Percentiles rank a stretch among this genome's conserved stretches.
These are phyloP conservation scores for Cercospora nicotianae DNA, from an alignment of 2,329 filamentous ascomycete species.

Conservation along the genomic window DNA sequence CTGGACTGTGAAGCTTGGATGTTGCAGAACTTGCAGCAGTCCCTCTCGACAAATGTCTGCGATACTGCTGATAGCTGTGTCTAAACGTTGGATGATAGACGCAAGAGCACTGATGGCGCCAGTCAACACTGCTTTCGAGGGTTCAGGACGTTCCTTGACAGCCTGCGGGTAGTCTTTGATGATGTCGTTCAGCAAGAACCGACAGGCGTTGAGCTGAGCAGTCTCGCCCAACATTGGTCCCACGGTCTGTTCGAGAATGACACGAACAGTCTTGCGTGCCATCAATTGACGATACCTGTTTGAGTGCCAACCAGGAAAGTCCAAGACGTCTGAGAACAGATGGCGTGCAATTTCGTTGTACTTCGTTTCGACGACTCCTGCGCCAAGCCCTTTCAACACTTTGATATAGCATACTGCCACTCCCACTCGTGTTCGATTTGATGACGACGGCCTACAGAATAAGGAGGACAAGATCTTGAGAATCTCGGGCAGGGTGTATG, in stretches of 20 bases:
- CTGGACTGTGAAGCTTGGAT: conserved; percentile 95
- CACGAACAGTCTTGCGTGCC: conserved; percentile 79
- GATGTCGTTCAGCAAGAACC: conserved; percentile 78
- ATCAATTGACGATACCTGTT: conserved; percentile 87
- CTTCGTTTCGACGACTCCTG: conserved; percentile 77
- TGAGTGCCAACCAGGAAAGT: conserved; percentile 68
- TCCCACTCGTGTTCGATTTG: conserved; percentile 76
- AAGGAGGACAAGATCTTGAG: conserved; percentile 76
- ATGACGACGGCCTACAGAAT: conserved; percentile 75
- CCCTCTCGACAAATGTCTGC: conserved; percentile 84
- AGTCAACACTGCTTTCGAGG: conserved; percentile 80
- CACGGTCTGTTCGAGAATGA: conserved; percentile 79
- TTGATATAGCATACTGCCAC: conserved; percentile 85
- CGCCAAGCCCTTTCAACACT: conserved; percentile 74
- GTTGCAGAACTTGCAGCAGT: conserved; percentile 83
- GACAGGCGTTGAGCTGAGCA: conserved; percentile 80
- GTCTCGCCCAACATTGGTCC: conserved; percentile 84
- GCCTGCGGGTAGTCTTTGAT: conserved; percentile 93
- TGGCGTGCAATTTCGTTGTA: conserved; percentile 81
- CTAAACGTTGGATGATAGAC: conserved; percentile 74
- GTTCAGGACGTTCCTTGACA: conserved; percentile 81
- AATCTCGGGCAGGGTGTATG: conserved; percentile 74
- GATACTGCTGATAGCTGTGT: conserved; percentile 75
- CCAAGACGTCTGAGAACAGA: conserved; percentile 76
- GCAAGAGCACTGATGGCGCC: conserved; percentile 76